phyloP scores from a whole-genome alignment of 1,284 basidiomycete genomes.

The Pyrrhoderma lamaoense region DNA sequence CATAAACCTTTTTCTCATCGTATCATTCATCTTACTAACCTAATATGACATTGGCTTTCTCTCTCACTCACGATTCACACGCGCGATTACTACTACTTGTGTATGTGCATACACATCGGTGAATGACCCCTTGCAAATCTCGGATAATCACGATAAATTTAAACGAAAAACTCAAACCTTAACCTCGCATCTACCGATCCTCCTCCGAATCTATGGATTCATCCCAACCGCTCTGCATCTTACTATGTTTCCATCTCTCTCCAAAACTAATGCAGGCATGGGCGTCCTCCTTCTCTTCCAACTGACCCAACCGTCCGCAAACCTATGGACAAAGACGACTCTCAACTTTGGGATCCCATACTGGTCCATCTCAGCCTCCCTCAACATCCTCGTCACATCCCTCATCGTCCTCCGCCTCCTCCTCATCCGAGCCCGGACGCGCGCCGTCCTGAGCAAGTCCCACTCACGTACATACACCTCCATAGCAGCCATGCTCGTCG shows the following conservation, averaged over 20 bases:
- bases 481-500: slow-evolving; percentile 24
- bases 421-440: slow-evolving; percentile 12
- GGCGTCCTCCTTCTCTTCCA: slow-evolving; percentile 17
- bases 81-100: no score
- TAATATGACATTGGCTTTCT: no score
- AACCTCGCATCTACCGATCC: no score
- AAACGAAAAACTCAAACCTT: no score
- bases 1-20: no score
- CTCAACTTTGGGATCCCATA: slow-evolving; percentile 21
- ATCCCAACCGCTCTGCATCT: not conserved
- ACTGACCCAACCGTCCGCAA: slow-evolving; percentile 14
- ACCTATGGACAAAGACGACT: slow-evolving; percentile 19
- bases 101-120: no score
- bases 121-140: no score
- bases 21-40: no score
- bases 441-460: slow-evolving; percentile 9
- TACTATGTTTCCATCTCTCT: not conserved
- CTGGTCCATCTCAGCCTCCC: slow-evolving; percentile 21
- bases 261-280: slow-evolving; percentile 5
- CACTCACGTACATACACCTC: slow-evolving; percentile 22
- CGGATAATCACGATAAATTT: no score
- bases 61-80: no score
- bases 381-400: slow-evolving; percentile 23
- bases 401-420: slow-evolving; percentile 20
- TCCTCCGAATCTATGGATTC: no score